phyloP scores from a whole-genome alignment of 495 filamentous ascomycete genomes.

The Margaritispora aquatica region DNA sequence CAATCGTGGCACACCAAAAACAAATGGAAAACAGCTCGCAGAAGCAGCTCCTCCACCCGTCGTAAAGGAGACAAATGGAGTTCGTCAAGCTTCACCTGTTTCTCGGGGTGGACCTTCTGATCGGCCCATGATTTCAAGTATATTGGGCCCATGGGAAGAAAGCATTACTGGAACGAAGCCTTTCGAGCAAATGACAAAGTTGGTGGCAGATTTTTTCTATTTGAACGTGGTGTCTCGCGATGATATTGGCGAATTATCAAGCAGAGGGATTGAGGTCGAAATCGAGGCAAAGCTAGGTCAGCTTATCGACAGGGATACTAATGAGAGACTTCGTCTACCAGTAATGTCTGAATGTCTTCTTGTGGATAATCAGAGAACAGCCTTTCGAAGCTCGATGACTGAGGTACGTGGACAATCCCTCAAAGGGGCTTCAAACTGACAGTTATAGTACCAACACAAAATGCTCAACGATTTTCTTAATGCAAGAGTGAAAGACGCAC shows the following conservation, averaged over 20 bases:
- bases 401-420: constrained; percentile 48
- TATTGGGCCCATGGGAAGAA: constrained; percentile 63
- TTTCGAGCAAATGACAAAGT: constrained; percentile 58
- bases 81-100: constrained; percentile 16
- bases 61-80: constrained; percentile 21
- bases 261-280: constrained; percentile 66
- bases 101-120: constrained; percentile 1
- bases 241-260: constrained; percentile 45
- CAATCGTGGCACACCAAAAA: constrained; percentile 4
- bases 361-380: constrained; percentile 39
- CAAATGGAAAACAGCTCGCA: constrained; percentile 20
- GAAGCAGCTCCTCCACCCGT: constrained; percentile 13
- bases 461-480: constrained; percentile 78
- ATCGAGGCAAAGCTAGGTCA: constrained; percentile 88
- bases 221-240: constrained; percentile 54
- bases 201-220: constrained; percentile 71
- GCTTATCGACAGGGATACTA: constrained; percentile 62
- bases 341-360: constrained; percentile 63
- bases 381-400: constrained; percentile 81
- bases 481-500: constrained; percentile 48
- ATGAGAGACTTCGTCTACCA: constrained; percentile 58
- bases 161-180: constrained; percentile 62
- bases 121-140: not conserved
- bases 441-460: constrained; percentile 62
- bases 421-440: not conserved